Base-by-base conservation (phyloP, 495 filamentous ascomycete species). In the Aspergillus mulundensis region DNA sequence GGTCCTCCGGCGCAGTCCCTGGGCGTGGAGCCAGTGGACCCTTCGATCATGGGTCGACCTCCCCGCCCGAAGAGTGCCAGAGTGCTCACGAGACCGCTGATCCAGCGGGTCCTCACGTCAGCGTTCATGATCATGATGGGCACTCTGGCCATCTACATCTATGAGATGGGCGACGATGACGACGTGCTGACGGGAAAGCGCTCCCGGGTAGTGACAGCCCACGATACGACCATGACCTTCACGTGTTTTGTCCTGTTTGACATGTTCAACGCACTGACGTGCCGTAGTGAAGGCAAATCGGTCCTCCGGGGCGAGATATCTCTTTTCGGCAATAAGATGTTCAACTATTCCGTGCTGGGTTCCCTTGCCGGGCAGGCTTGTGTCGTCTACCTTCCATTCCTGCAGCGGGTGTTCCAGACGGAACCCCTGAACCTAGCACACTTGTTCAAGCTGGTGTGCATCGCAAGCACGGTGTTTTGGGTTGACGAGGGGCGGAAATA, bases 171-270 rank as follows among this genome's bases (percentile, higher is more conserved):
- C 21, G 89, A 93, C 61, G 60, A 64, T 11, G 65, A 69, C 51
- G 70, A 72, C 45, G 60, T 65, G 4, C 68, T 68, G 14, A 50
- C 73, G 2, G 73, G 69, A 28, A 74, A 77, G 46, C 69, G 67
- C 14, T 73, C 76, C 18, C 69, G 90, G 45, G 73, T 84, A 44
- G 87, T 97, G 49, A 95, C 85, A 11, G 89, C 87, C 25, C 90
- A 95, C 63, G 94, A 98, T 75, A 98, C 94, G 15, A 98, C 94
- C 54, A 96, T 97, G 90, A 98, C 94, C 1, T 98, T 98, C 69
- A 98, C 94, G 19, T 95, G 90, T 72, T 98, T 98, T 65, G 94
- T 98, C 20, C 79, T 97, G 23, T 98, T 96, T 69, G 94, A 98
- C 75, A 97, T 98, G 94, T 95, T 96, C 77, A 96, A 97, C 69